Conservation (phyloP, 2,329 filamentous ascomycete genomes). For the Magnaporthiopsis rhizophila region DNA sequence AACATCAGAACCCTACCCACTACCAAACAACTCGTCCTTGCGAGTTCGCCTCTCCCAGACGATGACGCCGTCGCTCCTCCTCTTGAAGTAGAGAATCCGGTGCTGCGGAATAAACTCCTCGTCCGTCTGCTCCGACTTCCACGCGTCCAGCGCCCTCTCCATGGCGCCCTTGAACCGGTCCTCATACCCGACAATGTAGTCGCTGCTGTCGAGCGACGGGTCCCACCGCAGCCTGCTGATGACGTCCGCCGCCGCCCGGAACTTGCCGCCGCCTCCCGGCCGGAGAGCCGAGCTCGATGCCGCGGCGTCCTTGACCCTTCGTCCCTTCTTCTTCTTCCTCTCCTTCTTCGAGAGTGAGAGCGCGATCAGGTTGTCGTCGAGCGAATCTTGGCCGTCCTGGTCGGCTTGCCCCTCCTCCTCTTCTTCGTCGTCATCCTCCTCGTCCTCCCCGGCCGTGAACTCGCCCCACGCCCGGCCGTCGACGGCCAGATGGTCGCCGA, state of each 20-base stretch:
- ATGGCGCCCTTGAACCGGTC: slow-evolving; percentile 49
- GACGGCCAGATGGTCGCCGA: slow-evolving; percentile 31
- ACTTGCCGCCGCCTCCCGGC: slow-evolving; percentile 28
- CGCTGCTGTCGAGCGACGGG: slow-evolving; percentile 36
- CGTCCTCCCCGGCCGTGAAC: slow-evolving; percentile 31
- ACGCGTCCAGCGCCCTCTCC: slow-evolving; percentile 45
- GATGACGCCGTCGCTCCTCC: slow-evolving; percentile 38
- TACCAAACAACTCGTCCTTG: slow-evolving; percentile 49
- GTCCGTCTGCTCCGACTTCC: slow-evolving; percentile 55
- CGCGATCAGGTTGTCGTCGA: slow-evolving; percentile 13
- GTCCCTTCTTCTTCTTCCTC: slow-evolving; percentile 8
- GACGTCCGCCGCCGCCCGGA: slow-evolving; percentile 50
- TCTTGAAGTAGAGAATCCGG: slow-evolving; percentile 53
- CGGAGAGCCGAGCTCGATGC: slow-evolving; percentile 7
- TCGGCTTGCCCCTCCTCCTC: slow-evolving; percentile 32
- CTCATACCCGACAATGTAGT: slow-evolving; percentile 53
- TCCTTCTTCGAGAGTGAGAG: slow-evolving; percentile 7
- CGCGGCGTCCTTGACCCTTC: slow-evolving; percentile 11
- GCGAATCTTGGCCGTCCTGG: slow-evolving; percentile 23
- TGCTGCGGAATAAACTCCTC: slow-evolving; percentile 62
- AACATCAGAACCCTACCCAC: slow-evolving; percentile 25
- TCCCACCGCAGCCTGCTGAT: slow-evolving; percentile 55
- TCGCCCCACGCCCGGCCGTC: slow-evolving; percentile 43
- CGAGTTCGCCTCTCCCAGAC: slow-evolving; percentile 50
- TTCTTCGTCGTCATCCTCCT: slow-evolving; percentile 33